Conservation (phyloP, 805 yeast species). For the Candida manassasensis region DNA sequence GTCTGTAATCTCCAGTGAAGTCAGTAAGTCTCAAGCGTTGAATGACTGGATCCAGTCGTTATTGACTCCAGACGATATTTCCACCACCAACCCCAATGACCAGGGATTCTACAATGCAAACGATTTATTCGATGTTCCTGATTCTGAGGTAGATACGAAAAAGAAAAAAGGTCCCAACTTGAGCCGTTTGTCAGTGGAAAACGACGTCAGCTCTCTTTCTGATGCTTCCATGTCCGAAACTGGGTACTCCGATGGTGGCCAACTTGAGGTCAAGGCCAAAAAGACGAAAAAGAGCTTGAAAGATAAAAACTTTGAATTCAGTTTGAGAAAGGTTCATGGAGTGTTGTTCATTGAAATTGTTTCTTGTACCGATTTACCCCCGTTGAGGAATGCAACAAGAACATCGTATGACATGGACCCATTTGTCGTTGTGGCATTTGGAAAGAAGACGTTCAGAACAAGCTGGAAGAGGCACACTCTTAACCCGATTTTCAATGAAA, state of each 20-base stretch:
- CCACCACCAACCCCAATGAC: slow-evolving; percentile 22
- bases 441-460: slow-evolving; percentile 81
- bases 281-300: slow-evolving; percentile 1
- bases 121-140: slow-evolving; percentile 23
- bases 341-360: slow-evolving; percentile 73
- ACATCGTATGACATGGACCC: slow-evolving; percentile 95
- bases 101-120: slow-evolving; percentile 37
- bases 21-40: slow-evolving; percentile 12
- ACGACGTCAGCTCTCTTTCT: slow-evolving; percentile 18
- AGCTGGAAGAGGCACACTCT: slow-evolving; percentile 78
- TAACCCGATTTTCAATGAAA: slow-evolving; percentile 78
- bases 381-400: slow-evolving; percentile 61
- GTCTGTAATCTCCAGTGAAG: slow-evolving; percentile 5
- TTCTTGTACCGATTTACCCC: slow-evolving; percentile 74
- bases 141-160: slow-evolving; percentile 21
- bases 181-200: slow-evolving; percentile 4
- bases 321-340: slow-evolving; percentile 49
- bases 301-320: slow-evolving; percentile 29
- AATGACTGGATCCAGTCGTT: slow-evolving; percentile 26
- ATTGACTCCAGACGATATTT: slow-evolving; percentile 17
- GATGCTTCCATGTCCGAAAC: slow-evolving; percentile 13
- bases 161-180: not conserved
- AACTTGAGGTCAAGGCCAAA: slow-evolving; percentile 6
- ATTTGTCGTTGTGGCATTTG: slow-evolving; percentile 86
- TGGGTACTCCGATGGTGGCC: not conserved